Base-by-base conservation (phyloP, 192 early-diverging fungal species). In the Linnemannia schmuckeri region DNA sequence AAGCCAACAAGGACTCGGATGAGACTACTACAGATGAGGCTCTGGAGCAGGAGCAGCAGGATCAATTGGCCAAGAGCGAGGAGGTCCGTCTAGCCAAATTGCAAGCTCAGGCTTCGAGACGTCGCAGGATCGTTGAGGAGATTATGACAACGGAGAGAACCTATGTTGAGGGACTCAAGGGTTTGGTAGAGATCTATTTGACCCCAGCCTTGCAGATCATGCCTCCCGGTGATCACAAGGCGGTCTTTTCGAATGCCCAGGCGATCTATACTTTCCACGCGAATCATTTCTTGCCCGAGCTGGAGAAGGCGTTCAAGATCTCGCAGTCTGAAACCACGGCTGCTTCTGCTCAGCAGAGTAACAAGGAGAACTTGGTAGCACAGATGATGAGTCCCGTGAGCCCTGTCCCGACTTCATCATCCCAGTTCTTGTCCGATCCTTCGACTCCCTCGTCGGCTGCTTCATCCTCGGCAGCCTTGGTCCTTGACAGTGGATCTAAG, bases 81-180 rank as follows among this genome's bases (percentile, higher is more conserved):
- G 89, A 90, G 68, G 78, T 85, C n/a, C 79, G 83, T 33, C 35
- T 80, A 3, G 79, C 89, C 55, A 85, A 88, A 15, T 42, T 88
- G 57, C 75, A 78, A 78, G 82, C 88, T 0, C 82, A 89, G 52
- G 79, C 80, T 17, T 68, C 76, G 2, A 79, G 93, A 80, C 86
- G 95, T 47, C 81, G 89, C 57, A 84, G 91, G 52, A 94, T 97
- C 15, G 90, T 96, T 17, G 92, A 91, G 10, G 97, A 98, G 90
- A 93, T 98, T 41, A 81, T 97, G 38, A 89, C 94, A 71, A 97
- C 97, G 4, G 97, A 98, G 89, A 85, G 92, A 52, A 97, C 96
- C 2, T 98, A 98, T 84, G 96, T 98, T 15, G 91, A 95, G 54
- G 94, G 95, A 37, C 85, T 98, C 69, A 90, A 93, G 77, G 93